Evolutionary conservation across 805 yeast genomes (phyloP).

Genomic region (Saccharomycopsis malanga): DNA sequence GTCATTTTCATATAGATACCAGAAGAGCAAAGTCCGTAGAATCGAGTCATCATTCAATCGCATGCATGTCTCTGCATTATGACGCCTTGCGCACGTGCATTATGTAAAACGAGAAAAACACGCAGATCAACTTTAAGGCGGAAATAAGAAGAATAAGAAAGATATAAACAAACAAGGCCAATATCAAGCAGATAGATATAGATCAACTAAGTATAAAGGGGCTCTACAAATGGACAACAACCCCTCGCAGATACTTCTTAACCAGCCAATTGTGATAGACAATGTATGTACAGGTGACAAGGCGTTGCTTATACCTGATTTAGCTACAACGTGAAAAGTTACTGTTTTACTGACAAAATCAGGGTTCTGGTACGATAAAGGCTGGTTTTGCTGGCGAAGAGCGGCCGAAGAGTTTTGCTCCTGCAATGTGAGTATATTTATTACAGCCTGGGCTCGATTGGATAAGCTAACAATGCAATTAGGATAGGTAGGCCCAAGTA

Average conservation of each 20-base stretch:
- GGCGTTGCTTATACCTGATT: not conserved
- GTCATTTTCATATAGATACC: no score
- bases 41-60: no score
- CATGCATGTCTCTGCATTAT: no score
- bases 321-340: not conserved
- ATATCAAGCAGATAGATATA: no score
- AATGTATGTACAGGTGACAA: slow-evolving; percentile 35
- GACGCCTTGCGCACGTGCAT: no score
- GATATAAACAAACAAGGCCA: no score
- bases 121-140: no score
- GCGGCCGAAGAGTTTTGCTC: slow-evolving; percentile 57
- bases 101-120: no score
- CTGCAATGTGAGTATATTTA: slow-evolving; percentile 38
- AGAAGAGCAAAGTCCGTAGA: no score
- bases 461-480: not conserved
- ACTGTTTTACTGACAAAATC: not conserved
- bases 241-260: slow-evolving; percentile 36
- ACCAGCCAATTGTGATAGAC: slow-evolving; percentile 74
- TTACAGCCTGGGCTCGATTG: not conserved
- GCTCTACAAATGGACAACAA: no score
- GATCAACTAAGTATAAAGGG: no score
- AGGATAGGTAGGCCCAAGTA: slow-evolving; percentile 78
- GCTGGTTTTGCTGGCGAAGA: slow-evolving; percentile 95
- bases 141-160: no score
- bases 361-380: slow-evolving; percentile 77